A percentile compares a stretch with the other conserved stretches of the same genome.
phyloP scores from a whole-genome alignment of 1,284 basidiomycete species.

The Apiotrichum laibachii region DNA sequence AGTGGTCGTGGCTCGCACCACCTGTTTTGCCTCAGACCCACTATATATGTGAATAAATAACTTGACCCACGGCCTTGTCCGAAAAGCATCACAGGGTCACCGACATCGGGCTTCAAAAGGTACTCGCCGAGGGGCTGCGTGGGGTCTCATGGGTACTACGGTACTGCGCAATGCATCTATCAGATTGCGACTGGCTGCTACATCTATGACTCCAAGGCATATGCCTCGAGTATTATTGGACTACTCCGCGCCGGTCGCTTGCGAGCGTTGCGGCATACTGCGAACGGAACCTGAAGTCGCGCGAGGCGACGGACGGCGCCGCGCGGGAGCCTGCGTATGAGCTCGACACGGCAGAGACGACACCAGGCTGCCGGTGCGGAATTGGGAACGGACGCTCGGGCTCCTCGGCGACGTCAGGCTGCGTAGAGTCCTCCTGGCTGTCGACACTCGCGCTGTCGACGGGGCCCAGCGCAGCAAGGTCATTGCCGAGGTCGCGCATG shows the following conservation, averaged over 20 bases:
- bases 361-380: not conserved
- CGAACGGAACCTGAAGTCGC: not conserved
- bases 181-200: no score
- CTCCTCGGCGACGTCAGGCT: no score
- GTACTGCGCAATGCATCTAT: not conserved
- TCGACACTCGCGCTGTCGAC: conserved; percentile 14
- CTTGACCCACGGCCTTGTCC: no score
- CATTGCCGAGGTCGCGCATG: conserved; percentile 15
- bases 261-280: not conserved
- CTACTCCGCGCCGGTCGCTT: not conserved
- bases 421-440: conserved; percentile 2
- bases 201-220: no score
- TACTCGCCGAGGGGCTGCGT: not conserved
- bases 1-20: no score
- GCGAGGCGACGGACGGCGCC: not conserved
- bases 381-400: no score
- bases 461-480: conserved; percentile 14
- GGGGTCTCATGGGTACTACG: not conserved
- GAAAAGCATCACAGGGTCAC: no score
- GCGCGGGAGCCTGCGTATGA: not conserved
- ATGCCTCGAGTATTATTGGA: not conserved
- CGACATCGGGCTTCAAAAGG: no score
- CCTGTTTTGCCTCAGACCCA: no score
- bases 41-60: no score
- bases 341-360: not conserved